Base-by-base conservation (phyloP, 2,329 filamentous ascomycete species). In the Alternaria viburni region DNA sequence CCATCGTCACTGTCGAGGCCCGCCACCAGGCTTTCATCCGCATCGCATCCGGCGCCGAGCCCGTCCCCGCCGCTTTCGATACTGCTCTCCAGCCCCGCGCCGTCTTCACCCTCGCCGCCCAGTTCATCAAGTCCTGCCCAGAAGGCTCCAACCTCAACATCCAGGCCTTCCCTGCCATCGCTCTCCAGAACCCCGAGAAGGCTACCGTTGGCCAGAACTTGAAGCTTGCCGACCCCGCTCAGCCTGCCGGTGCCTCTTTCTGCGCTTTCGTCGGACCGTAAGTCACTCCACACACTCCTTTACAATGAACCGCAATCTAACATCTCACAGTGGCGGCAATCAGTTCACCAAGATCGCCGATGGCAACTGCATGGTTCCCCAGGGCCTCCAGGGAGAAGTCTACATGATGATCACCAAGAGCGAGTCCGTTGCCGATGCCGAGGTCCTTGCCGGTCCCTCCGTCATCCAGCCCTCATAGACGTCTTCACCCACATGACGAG, bases 1-100 rank as follows among this genome's bases (percentile, higher is more conserved):
- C 87, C 54, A 93, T 93, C 77, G 85, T 92, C 47, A 91, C 90
- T 23, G 86, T 92, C 63, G 91, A 93, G 81, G 85, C 90, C 26
- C 86, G 91, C 62, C 91, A 93, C 81, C 89, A 92, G 80, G 89
- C 89, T 65, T 89, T 91, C 79, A 88, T 93, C 79, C 89, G 91
- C 67, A 81, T 85, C 61, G 88, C 87, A 43, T 82, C 85, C 19
- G 84, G 86, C 62, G 82, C 84, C 58, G 81, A 86, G 60, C 87
- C 90, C 57, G 86, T 91, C 5, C 89, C 91, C 5, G 87, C 88
- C 74, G 86, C 90, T 25, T 91, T 93, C 74, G 90, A 93, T 77
- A 89, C 88, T 1, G 85, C 91, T 1, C 87, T 93, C 12, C 86
- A 87, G 28, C 88, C 90, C 67, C 86, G 87, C 68, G 87, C 88